Evolutionary conservation across 768 basidiomycete species (phyloP).

Genomic region (Brasilioporus rufonigricans): DNA sequence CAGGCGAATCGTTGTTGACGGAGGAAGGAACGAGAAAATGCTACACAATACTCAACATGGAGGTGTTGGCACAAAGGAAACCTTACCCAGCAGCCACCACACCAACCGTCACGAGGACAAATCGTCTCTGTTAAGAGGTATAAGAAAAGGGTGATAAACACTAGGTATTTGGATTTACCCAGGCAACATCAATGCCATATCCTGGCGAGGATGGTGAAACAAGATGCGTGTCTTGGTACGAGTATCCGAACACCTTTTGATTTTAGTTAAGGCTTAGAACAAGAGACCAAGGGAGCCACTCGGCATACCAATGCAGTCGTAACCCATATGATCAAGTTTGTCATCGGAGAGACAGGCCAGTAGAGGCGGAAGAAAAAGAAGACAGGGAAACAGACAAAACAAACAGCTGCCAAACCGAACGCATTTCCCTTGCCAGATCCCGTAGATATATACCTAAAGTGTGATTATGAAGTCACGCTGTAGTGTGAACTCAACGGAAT

Average conservation of each 20-base stretch:
- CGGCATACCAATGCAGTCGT: slow-evolving; percentile 57
- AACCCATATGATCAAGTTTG: slow-evolving; percentile 66
- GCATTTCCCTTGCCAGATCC: slow-evolving; percentile 58
- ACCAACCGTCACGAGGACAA: slow-evolving; percentile 66
- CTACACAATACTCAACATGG: slow-evolving; percentile 32
- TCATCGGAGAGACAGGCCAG: slow-evolving; percentile 71
- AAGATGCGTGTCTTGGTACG: slow-evolving; percentile 61
- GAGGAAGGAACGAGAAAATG: slow-evolving; percentile 70
- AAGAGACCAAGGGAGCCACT: not conserved
- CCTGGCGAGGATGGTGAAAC: slow-evolving; percentile 49
- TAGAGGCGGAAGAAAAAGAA: slow-evolving; percentile 71
- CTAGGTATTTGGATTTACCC: slow-evolving; percentile 43
- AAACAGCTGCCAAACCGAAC: slow-evolving; percentile 68
- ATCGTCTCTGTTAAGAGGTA: slow-evolving; percentile 46
- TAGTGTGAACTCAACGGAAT: not conserved
- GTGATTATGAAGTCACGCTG: not conserved
- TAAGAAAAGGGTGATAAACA: not conserved
- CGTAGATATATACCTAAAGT: slow-evolving; percentile 63
- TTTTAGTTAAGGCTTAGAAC: not conserved
- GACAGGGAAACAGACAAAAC: slow-evolving; percentile 68
- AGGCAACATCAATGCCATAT: slow-evolving; percentile 65
- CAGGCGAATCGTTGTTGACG: slow-evolving; percentile 67
- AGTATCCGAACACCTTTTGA: slow-evolving; percentile 65
- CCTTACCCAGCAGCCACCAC: slow-evolving; percentile 76
- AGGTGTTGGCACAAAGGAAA: not conserved